These are phyloP conservation scores for Macrolepiota dolichaula DNA, from an alignment of 768 basidiomycete genomes.

Conservation along the genomic window DNA sequence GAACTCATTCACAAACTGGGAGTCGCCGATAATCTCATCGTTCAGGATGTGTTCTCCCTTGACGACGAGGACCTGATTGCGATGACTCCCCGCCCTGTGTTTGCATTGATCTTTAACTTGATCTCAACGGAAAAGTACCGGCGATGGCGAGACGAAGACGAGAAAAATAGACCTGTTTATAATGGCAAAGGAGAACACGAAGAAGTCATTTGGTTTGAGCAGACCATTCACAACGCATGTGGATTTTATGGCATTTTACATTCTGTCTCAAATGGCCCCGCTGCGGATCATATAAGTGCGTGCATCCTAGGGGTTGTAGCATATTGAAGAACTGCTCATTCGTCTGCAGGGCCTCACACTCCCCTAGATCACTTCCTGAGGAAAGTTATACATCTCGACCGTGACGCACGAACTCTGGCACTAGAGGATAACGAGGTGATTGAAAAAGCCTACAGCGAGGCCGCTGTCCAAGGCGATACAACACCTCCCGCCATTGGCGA, in stretches of 20 bases:
- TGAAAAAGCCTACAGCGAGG: slow-evolving; percentile 25
- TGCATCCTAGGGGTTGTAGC: slow-evolving; percentile 5
- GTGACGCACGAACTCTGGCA: slow-evolving; percentile 25
- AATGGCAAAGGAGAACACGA: slow-evolving; percentile 27
- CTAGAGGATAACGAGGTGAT: slow-evolving; percentile 26
- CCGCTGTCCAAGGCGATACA: slow-evolving; percentile 28
- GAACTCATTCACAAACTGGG: slow-evolving; percentile 29
- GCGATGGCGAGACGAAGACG: slow-evolving; percentile 17
- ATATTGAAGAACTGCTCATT: neutral
- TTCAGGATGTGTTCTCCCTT: slow-evolving; percentile 32
- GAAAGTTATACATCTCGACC: slow-evolving; percentile 20
- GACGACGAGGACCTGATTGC: slow-evolving; percentile 29
- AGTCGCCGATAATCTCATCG: slow-evolving; percentile 21
- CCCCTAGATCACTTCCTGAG: slow-evolving; percentile 22
- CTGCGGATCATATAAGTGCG: slow-evolving; percentile 19
- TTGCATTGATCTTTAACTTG: slow-evolving; percentile 28
- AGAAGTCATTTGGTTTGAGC: slow-evolving; percentile 32
- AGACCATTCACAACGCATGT: slow-evolving; percentile 36
- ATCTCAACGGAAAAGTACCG: slow-evolving; percentile 23
- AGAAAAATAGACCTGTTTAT: slow-evolving; percentile 22
- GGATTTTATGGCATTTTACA: slow-evolving; percentile 34
- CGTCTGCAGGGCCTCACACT: slow-evolving; percentile 18
- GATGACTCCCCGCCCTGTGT: slow-evolving; percentile 27
- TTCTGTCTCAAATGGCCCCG: slow-evolving; percentile 26
- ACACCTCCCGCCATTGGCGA: slow-evolving; percentile 26